Evolutionary conservation across 805 yeast species (phyloP).

Genomic region (Cyberlindnera americana): DNA sequence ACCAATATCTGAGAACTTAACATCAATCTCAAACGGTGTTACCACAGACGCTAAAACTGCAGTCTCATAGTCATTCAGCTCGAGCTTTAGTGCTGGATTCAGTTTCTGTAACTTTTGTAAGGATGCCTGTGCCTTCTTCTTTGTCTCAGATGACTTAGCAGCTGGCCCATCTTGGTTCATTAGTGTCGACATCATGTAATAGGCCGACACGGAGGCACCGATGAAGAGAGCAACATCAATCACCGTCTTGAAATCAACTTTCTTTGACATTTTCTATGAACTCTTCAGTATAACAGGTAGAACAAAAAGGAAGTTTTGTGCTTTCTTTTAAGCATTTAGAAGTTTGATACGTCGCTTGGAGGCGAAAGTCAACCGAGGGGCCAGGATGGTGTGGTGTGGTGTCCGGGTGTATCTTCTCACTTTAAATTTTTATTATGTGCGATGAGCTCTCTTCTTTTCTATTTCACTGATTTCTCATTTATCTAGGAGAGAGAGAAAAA

Average conservation of each 20-base stretch:
- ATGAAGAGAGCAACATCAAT: conserved; percentile 47
- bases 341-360: too few relatives aligned
- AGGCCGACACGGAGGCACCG: conserved; percentile 69
- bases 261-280: conserved; percentile 17
- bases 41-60: conserved; percentile 75
- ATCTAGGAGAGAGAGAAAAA: neutral
- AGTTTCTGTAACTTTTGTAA: conserved; percentile 52
- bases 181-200: conserved; percentile 51
- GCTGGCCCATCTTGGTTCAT: conserved; percentile 42
- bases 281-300: too few relatives aligned
- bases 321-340: too few relatives aligned
- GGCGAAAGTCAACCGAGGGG: too few relatives aligned
- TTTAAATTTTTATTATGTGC: neutral
- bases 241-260: conserved; percentile 36
- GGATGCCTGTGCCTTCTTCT: conserved; percentile 55
- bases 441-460: neutral
- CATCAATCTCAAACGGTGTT: conserved; percentile 77
- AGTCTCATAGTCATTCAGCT: conserved; percentile 70
- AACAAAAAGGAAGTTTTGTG: too few relatives aligned
- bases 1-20: conserved; percentile 76
- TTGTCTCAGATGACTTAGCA: conserved; percentile 53
- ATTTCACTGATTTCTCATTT: neutral
- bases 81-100: conserved; percentile 56
- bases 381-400: too few relatives aligned
- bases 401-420: neutral